These are phyloP conservation scores for Calonectria crousiana DNA, from an alignment of 2,329 filamentous ascomycete species.

Conservation along the genomic window DNA sequence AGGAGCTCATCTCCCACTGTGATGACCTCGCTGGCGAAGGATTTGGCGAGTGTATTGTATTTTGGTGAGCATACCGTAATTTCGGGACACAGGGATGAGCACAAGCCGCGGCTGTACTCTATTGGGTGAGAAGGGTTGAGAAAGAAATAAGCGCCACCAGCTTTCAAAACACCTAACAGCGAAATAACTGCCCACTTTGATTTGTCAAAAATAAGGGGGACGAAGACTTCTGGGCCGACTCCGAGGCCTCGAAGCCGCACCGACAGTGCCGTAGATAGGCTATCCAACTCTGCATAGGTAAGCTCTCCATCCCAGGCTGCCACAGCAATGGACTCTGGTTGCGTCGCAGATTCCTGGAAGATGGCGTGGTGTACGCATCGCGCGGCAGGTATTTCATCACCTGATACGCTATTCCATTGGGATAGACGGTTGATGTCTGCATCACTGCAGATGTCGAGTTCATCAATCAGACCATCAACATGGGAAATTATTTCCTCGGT, in stretches of 20 bases:
- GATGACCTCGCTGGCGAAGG: not conserved
- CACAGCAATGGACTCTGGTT: not conserved
- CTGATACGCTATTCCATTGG: not conserved
- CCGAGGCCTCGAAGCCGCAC: not conserved
- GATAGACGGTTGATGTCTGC: not conserved
- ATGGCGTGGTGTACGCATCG: not conserved
- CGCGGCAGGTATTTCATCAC: not conserved
- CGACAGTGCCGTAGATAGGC: not conserved
- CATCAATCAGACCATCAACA: not conserved
- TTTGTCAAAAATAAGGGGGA: not conserved
- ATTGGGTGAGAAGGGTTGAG: not conserved
- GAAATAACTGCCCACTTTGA: not conserved
- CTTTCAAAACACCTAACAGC: not conserved
- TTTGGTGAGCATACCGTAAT: not conserved
- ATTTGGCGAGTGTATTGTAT: not conserved
- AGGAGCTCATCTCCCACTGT: not conserved
- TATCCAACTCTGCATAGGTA: slow-evolving; percentile 1
- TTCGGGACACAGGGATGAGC: not conserved
- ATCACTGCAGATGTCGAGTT: not conserved
- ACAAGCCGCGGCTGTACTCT: not conserved
- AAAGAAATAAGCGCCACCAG: slow-evolving; percentile 1
- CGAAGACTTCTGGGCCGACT: not conserved
- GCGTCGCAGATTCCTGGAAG: not conserved
- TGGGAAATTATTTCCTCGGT: not conserved
- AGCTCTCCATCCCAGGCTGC: not conserved